phyloP scores from a whole-genome alignment of 495 filamentous ascomycete genomes.

The Usnea hakonensis region DNA sequence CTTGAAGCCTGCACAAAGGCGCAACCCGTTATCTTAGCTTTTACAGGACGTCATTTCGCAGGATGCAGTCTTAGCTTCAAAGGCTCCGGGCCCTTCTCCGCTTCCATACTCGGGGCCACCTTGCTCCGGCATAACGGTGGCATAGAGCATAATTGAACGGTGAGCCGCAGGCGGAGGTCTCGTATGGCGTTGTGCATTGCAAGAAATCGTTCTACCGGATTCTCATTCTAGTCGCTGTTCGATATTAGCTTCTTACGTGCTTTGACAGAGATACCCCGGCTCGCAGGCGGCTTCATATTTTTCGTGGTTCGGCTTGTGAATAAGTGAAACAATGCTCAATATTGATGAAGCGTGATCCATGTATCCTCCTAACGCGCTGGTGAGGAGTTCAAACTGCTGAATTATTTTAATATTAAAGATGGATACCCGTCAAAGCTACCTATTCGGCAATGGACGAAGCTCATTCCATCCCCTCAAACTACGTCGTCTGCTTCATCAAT shows the following conservation, averaged over 20 bases:
- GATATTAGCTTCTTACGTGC: conserved; percentile 8
- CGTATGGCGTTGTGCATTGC: background rate
- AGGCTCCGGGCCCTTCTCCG: background rate
- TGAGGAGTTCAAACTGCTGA: too few species aligned
- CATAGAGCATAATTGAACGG: background rate
- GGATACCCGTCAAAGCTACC: background rate
- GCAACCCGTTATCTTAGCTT: background rate
- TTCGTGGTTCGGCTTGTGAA: background rate
- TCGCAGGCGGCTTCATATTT: conserved; percentile 5
- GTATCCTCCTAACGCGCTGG: background rate
- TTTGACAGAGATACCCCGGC: conserved; percentile 20
- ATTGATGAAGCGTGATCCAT: background rate
- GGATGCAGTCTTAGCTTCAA: background rate
- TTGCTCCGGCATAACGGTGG: background rate
- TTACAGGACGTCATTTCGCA: background rate
- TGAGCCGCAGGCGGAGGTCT: background rate
- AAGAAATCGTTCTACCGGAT: background rate
- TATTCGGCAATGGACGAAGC: background rate
- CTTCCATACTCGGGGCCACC: background rate
- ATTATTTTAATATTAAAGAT: background rate
- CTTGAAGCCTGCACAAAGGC: conserved; percentile 3
- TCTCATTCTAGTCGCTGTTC: background rate
- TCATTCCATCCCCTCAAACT: background rate
- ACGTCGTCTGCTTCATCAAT: background rate
- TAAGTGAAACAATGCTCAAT: background rate